phyloP scores from a whole-genome alignment of 805 yeast species.

The Teunomyces pallodes region DNA sequence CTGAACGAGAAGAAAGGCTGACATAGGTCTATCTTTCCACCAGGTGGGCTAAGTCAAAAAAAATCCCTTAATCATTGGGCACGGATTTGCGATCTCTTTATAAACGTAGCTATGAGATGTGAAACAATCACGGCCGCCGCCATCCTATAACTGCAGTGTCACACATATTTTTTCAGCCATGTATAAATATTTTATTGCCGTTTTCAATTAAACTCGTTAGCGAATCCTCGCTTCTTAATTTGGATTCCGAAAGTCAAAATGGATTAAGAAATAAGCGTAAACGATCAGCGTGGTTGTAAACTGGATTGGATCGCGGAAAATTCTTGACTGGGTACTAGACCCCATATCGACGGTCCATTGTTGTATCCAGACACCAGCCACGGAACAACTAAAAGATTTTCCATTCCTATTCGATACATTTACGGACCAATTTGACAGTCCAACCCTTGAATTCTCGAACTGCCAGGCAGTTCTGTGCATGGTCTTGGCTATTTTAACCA shows the following conservation, averaged over 20 bases:
- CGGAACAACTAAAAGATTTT: background rate
- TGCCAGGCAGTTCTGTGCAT: background rate
- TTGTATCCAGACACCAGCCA: background rate
- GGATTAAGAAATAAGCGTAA: too few species aligned
- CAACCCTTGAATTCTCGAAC: background rate
- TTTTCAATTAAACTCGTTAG: background rate
- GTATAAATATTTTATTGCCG: background rate
- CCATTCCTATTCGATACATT: background rate
- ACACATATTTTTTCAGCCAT: background rate
- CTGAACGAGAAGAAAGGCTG: constrained; percentile 11
- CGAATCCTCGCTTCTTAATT: background rate
- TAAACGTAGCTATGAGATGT: background rate
- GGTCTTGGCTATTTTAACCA: background rate
- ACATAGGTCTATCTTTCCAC: constrained; percentile 2
- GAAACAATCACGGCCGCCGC: background rate
- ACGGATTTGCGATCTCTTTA: background rate
- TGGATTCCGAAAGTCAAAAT: background rate
- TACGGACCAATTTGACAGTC: background rate
- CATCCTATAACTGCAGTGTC: background rate
- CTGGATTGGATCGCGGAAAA: too few species aligned
- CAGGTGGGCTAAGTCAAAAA: background rate
- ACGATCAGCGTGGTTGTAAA: too few species aligned
- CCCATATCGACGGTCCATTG: background rate
- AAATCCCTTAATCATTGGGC: background rate
- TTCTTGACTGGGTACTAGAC: background rate